Conservation (phyloP, 805 yeast genomes). For the Saccharomycopsis lassenensis region DNA sequence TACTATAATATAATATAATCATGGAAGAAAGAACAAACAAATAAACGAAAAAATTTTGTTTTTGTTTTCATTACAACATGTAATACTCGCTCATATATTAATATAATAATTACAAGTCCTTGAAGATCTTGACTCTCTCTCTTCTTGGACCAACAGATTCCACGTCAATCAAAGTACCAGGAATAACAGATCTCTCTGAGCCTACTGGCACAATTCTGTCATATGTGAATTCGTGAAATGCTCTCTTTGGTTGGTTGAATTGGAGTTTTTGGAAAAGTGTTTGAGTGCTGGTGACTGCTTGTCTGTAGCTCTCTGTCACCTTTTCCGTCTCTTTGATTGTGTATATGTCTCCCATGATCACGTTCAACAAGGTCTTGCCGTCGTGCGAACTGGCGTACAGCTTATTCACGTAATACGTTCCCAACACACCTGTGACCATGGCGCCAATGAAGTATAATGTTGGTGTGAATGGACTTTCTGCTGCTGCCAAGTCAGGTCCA, state of each 20-base stretch:
- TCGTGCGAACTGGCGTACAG: constrained; percentile 4
- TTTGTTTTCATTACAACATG: not conserved
- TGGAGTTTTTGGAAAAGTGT: constrained; percentile 14
- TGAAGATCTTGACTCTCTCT: constrained; percentile 16
- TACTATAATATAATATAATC: not conserved
- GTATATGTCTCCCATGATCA: constrained; percentile 8
- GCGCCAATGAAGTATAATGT: constrained; percentile 8
- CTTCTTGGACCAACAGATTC: constrained; percentile 17
- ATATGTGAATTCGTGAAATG: constrained; percentile 15
- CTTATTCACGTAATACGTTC: constrained; percentile 9
- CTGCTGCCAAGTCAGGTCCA: constrained; percentile 16
- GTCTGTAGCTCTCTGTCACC: constrained; percentile 4
- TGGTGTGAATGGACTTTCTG: constrained; percentile 8
- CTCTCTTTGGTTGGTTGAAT: constrained; percentile 16
- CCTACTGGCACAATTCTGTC: constrained; percentile 14
- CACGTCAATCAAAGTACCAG: constrained; percentile 12
- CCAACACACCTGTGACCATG: constrained; percentile 7
- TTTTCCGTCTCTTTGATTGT: constrained; percentile 3
- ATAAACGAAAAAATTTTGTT: not conserved
- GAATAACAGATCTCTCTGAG: constrained; percentile 13
- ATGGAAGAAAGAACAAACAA: not conserved
- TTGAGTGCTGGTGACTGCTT: constrained; percentile 4
- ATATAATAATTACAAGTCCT: constrained; percentile 12
- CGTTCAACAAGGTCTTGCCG: constrained; percentile 10
- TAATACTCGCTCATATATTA: not conserved